A percentile compares a stretch with the other conserved stretches of the same genome.
These are phyloP conservation scores for Lentinula edodes DNA, from an alignment of 768 basidiomycete genomes.

Conservation along the genomic window DNA sequence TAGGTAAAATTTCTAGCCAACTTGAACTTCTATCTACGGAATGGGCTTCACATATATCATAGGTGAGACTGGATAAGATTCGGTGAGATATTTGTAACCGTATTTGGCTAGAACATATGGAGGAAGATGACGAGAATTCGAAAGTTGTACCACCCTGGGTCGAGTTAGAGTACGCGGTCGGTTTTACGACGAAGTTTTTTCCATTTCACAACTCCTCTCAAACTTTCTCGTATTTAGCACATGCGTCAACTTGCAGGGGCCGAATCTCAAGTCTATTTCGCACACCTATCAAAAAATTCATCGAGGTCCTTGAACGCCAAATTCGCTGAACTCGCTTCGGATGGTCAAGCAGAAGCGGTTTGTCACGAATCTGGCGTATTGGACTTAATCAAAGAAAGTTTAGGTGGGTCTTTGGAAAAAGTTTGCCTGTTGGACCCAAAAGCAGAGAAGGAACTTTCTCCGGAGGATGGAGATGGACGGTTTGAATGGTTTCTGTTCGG, in stretches of 20 bases:
- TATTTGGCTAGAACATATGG: slow-evolving; percentile 76
- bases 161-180: slow-evolving; percentile 81
- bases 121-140: slow-evolving; percentile 78
- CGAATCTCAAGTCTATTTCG: slow-evolving; percentile 68
- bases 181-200: slow-evolving; percentile 16
- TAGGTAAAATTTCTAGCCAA: background rate
- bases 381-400: slow-evolving; percentile 44
- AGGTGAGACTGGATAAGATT: background rate
- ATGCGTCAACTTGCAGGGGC: slow-evolving; percentile 78
- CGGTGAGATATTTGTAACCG: background rate
- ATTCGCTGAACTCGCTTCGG: slow-evolving; percentile 17
- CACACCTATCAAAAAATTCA: slow-evolving; percentile 77
- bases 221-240: slow-evolving; percentile 42
- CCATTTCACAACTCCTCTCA: slow-evolving; percentile 4
- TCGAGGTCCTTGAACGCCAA: slow-evolving; percentile 40
- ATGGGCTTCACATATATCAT: slow-evolving; percentile 5
- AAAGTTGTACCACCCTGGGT: slow-evolving; percentile 85
- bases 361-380: slow-evolving; percentile 50
- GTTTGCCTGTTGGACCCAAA: slow-evolving; percentile 96
- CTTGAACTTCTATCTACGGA: background rate
- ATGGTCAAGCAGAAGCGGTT: slow-evolving; percentile 29
- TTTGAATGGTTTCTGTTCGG: slow-evolving; percentile 94
- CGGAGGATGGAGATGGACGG: slow-evolving; percentile 67
- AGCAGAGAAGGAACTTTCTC: slow-evolving; percentile 61
- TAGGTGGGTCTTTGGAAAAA: slow-evolving; percentile 37